These are phyloP conservation scores for Xerocomus brunneocitrinus DNA, from an alignment of 768 basidiomycete species.

Conservation along the genomic window DNA sequence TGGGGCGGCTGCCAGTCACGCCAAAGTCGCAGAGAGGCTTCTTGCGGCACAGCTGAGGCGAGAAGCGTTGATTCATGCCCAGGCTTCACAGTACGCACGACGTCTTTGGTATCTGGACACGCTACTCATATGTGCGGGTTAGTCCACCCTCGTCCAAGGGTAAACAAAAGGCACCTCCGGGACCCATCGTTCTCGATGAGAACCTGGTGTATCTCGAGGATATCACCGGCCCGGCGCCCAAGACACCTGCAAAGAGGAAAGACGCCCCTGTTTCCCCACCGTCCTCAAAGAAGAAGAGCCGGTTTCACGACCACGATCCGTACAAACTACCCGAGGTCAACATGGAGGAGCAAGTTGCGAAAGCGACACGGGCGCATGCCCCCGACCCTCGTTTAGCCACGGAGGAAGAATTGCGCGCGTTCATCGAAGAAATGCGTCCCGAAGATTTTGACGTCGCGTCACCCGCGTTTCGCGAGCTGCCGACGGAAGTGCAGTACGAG, in stretches of 20 bases:
- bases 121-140: not conserved
- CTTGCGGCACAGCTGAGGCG: slow-evolving; percentile 91
- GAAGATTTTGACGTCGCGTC: slow-evolving; percentile 93
- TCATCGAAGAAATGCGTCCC: slow-evolving; percentile 94
- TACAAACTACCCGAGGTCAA: slow-evolving; percentile 88
- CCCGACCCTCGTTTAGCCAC: slow-evolving; percentile 94
- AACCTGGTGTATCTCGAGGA: slow-evolving; percentile 89
- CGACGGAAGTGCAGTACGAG: slow-evolving; percentile 97
- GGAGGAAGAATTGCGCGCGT: slow-evolving; percentile 86
- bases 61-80: slow-evolving; percentile 71
- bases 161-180: slow-evolving; percentile 43
- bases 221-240: slow-evolving; percentile 49
- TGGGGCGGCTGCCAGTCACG: slow-evolving; percentile 83
- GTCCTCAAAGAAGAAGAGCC: slow-evolving; percentile 55
- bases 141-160: slow-evolving; percentile 33
- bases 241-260: slow-evolving; percentile 42
- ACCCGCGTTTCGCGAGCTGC: slow-evolving; percentile 84
- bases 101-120: not conserved
- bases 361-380: slow-evolving; percentile 52
- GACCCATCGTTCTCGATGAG: slow-evolving; percentile 56
- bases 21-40: slow-evolving; percentile 83
- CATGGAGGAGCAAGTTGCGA: slow-evolving; percentile 56
- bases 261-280: slow-evolving; percentile 36
- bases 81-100: slow-evolving; percentile 37
- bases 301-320: slow-evolving; percentile 80